These are phyloP conservation scores for Rhodotorula babjevae DNA, from an alignment of 768 basidiomycete species.

Conservation along the genomic window DNA sequence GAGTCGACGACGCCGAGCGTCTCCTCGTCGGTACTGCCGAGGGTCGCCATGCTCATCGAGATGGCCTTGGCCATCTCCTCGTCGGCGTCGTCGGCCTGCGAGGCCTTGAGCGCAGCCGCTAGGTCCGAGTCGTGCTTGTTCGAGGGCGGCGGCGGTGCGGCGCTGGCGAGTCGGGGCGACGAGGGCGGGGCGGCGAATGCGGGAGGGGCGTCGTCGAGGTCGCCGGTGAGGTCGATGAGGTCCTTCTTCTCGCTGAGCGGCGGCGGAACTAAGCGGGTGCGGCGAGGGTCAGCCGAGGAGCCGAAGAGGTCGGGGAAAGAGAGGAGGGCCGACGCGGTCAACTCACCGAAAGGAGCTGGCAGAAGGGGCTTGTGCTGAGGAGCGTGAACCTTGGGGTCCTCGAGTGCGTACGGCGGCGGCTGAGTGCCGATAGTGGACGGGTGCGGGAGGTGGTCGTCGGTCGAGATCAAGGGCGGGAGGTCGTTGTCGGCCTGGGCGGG, in stretches of 20 bases:
- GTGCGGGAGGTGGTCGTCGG: not conserved
- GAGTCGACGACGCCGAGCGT: not conserved
- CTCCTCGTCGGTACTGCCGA: conserved; percentile 9
- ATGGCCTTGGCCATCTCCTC: conserved; percentile 32
- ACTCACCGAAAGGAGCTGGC: not conserved
- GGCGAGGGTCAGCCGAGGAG: not conserved
- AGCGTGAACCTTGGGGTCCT: not conserved
- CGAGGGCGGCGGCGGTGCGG: not conserved
- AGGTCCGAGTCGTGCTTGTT: conserved; percentile 13
- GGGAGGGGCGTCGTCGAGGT: not conserved
- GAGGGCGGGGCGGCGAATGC: not conserved
- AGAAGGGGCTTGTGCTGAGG: not conserved
- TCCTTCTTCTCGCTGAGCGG: not conserved
- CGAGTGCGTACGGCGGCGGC: not conserved
- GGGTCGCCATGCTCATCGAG: conserved; percentile 19
- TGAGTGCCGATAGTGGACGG: not conserved
- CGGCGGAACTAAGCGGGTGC: not conserved
- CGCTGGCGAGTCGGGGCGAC: not conserved
- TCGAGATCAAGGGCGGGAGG: conserved; percentile 1
- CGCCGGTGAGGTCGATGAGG: conserved; percentile 21
- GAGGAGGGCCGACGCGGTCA: too few species aligned
- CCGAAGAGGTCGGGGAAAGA: too few species aligned
- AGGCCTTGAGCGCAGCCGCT: conserved; percentile 6
- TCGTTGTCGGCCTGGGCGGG: not conserved
- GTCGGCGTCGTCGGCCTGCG: conserved; percentile 5